Evolutionary conservation across 1,139 yeast genomes (phyloP).

Genomic region (Hyphopichia pseudoburtonii): DNA sequence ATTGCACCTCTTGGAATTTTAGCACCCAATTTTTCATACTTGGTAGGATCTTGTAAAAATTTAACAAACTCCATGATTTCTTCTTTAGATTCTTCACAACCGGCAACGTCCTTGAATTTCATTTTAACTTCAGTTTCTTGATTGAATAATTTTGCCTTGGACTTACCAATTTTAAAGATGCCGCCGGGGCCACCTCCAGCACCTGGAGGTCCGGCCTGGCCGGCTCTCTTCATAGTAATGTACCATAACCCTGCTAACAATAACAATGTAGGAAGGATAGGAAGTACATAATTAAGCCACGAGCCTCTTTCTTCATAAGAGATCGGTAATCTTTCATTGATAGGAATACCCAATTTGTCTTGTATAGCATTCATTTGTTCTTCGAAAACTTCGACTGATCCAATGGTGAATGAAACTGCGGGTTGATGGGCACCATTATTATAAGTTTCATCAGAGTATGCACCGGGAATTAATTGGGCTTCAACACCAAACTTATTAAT

Average conservation of each 20-base stretch:
- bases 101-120: constrained; percentile 92
- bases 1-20: constrained; percentile 98
- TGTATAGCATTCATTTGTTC: constrained; percentile 76
- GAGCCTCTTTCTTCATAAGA: constrained; percentile 70
- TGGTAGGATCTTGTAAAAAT: constrained; percentile 83
- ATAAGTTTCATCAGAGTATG: constrained; percentile 42
- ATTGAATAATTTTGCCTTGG: constrained; percentile 88
- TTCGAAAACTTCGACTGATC: constrained; percentile 91
- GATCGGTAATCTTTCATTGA: constrained; percentile 80
- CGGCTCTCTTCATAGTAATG: constrained; percentile 60
- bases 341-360: constrained; percentile 62
- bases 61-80: constrained; percentile 97
- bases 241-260: constrained; percentile 84
- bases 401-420: constrained; percentile 73
- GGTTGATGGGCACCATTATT: constrained; percentile 37
- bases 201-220: constrained; percentile 48
- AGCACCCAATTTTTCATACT: constrained; percentile 90
- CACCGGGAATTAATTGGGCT: constrained; percentile 65
- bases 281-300: constrained; percentile 54
- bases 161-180: constrained; percentile 76
- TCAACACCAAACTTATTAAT: constrained; percentile 78
- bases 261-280: constrained; percentile 71
- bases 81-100: constrained; percentile 95
- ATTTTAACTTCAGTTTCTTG: constrained; percentile 89
- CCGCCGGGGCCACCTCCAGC: constrained; percentile 63